Percentiles rank a stretch among this genome's conserved stretches.
These are phyloP conservation scores for Beauveria sp. DNA, from an alignment of 2,329 filamentous ascomycete species.

Conservation along the genomic window DNA sequence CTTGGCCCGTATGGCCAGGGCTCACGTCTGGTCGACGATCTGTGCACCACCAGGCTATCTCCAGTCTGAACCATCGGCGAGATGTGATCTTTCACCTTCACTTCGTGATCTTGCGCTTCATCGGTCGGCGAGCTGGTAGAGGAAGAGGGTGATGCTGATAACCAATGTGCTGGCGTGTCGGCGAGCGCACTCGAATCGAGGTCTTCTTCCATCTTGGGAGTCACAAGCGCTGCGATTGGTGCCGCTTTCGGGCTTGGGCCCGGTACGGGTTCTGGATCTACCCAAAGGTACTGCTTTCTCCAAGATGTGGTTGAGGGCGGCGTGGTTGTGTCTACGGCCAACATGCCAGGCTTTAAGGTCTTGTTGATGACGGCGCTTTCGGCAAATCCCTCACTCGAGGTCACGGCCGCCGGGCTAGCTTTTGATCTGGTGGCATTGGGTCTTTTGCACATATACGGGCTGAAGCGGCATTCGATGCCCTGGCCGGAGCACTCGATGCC, in stretches of 20 bases:
- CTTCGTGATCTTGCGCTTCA: background rate
- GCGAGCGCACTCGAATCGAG: background rate
- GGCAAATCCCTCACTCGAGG: background rate
- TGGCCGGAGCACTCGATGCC: conserved; percentile 32
- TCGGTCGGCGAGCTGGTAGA: background rate
- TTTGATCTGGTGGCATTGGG: conserved; percentile 12
- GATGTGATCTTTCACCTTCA: background rate
- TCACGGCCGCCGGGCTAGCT: background rate
- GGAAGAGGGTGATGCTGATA: background rate
- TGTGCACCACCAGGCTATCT: background rate
- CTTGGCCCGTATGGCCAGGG: background rate
- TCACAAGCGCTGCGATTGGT: background rate
- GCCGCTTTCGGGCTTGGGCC: background rate
- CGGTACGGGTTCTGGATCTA: background rate
- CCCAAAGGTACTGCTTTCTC: conserved; percentile 1
- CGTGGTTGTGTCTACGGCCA: background rate
- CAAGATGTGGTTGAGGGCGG: background rate
- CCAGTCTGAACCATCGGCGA: background rate
- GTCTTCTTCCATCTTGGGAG: background rate
- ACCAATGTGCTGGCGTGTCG: background rate
- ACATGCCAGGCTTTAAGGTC: background rate
- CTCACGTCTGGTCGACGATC: background rate
- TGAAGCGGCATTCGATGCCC: conserved; percentile 29
- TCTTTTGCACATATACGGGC: conserved; percentile 21
- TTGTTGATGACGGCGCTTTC: background rate